Evolutionary conservation across 352 stramenopile genomes (phyloP), one percentile per base, ranked within the genome.

Genomic region (Phytophthora parvispora): DNA sequence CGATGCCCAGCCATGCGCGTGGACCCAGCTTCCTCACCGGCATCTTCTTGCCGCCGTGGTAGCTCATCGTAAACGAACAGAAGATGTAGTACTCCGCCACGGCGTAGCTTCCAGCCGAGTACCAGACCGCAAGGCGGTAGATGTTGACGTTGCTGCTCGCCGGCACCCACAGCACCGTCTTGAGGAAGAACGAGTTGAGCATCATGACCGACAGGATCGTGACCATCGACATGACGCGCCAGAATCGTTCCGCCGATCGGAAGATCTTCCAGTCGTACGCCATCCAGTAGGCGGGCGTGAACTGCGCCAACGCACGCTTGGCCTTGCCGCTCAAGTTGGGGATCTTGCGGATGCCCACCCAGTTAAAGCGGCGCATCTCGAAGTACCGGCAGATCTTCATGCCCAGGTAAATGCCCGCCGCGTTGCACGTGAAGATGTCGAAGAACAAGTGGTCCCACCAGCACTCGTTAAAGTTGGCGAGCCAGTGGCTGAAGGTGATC

Each of bases 121-220:
- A 95, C 87, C 88, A 95, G 25, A 96, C 86, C 1, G 69, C 58
- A 28, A 97, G 74, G 29, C 90, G 87, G 55, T 86, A 92, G 12
- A 95, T 81, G 61, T 97, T 97, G 29, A 96, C 73, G 53, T 79
- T 84, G 60, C 84, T 95, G 43, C 87, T 94, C 22, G 87, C 83
- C 32, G 90, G 90, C 47, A 98, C 89, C 81, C 94, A 97, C 18
- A 98, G 78, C 72, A 97, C 91, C 27, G 93, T 97, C 83, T 98
- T 97, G 55, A 99, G 86, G 83, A 99, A 98, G 78, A 99, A 99
- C 70, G 94, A 98, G 81, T 98, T 98, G 60, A 98, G 85, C 91
- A 98, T 97, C 79, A 97, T 97, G 56, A 97, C 74, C 31, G 97
- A 95, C 22, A 98, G 77, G 48, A 98, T 93, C 28, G 90, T 81